These are phyloP conservation scores for Zygotorulaspora florentina DNA, from an alignment of 805 yeast genomes.

Conservation along the genomic window DNA sequence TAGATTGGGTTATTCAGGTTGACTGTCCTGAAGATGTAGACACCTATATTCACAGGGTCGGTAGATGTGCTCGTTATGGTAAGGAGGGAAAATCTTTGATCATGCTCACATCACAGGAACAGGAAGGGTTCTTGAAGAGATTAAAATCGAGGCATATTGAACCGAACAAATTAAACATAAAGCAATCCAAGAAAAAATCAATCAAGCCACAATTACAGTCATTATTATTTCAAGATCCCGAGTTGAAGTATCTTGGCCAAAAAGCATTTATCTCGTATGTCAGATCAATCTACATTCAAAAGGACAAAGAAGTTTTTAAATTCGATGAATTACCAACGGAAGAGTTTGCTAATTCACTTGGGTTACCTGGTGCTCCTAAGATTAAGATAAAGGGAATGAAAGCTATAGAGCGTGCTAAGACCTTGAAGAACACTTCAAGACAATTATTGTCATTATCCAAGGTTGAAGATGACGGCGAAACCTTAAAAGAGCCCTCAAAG, in stretches of 20 bases:
- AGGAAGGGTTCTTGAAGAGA: slow-evolving; percentile 65
- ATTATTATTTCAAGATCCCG: slow-evolving; percentile 85
- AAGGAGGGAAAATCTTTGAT: slow-evolving; percentile 76
- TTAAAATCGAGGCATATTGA: slow-evolving; percentile 62
- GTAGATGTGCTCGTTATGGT: slow-evolving; percentile 85
- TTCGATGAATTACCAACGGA: slow-evolving; percentile 75
- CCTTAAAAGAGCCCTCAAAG: slow-evolving; percentile 33
- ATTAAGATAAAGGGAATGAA: slow-evolving; percentile 62
- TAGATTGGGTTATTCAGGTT: slow-evolving; percentile 91
- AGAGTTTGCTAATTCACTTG: slow-evolving; percentile 79
- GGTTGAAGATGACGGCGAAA: slow-evolving; percentile 62
- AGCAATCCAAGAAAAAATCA: slow-evolving; percentile 63
- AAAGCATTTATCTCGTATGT: slow-evolving; percentile 92
- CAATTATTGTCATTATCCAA: slow-evolving; percentile 55
- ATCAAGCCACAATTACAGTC: slow-evolving; percentile 84
- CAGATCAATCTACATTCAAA: slow-evolving; percentile 78
- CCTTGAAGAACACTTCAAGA: slow-evolving; percentile 76
- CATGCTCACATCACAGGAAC: slow-evolving; percentile 81
- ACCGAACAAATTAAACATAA: slow-evolving; percentile 67
- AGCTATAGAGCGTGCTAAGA: slow-evolving; percentile 49
- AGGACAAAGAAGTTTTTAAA: slow-evolving; percentile 81
- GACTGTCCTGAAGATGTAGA: slow-evolving; percentile 90
- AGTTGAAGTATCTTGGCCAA: slow-evolving; percentile 88
- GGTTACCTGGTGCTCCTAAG: slow-evolving; percentile 94
- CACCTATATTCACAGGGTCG: slow-evolving; percentile 88